Percentiles rank a stretch among this genome's conserved stretches.
These are phyloP conservation scores for Babesia sp. DNA, from an alignment of 169 alveolate genomes.

Conservation along the genomic window DNA sequence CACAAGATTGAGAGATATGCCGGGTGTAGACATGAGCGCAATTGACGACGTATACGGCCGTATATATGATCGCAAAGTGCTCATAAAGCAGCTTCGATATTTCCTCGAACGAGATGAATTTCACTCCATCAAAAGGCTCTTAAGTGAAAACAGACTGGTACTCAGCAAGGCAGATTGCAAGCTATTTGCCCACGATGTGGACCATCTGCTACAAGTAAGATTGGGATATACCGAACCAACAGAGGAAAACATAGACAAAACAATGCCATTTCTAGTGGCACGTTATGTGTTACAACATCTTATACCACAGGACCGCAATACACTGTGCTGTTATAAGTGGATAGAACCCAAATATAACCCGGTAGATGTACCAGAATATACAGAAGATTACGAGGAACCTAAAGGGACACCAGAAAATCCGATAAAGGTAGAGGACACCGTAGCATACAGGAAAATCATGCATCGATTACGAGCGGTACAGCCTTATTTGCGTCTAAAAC, in stretches of 20 bases:
- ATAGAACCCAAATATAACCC: constrained; percentile 60
- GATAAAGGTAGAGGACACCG: constrained; percentile 48
- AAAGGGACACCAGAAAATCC: constrained; percentile 60
- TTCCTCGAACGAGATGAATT: constrained; percentile 76
- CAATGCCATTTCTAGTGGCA: constrained; percentile 64
- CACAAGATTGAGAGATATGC: constrained; percentile 70
- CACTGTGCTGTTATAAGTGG: constrained; percentile 33
- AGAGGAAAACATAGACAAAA: constrained; percentile 64
- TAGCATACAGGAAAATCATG: constrained; percentile 56
- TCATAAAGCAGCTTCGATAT: constrained; percentile 75
- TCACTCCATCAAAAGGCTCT: constrained; percentile 65
- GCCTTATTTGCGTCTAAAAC: constrained; percentile 27
- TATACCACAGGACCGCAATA: constrained; percentile 55
- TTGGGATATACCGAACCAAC: constrained; percentile 70
- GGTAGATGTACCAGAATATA: constrained; percentile 44
- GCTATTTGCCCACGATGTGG: constrained; percentile 63
- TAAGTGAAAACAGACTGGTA: constrained; percentile 72
- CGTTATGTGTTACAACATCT: constrained; percentile 74
- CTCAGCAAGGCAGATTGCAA: constrained; percentile 68
- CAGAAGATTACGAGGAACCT: constrained; percentile 61
- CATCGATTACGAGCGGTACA: constrained; percentile 8
- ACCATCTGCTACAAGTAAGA: constrained; percentile 65
- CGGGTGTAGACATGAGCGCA: constrained; percentile 66
- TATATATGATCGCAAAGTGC: constrained; percentile 70
- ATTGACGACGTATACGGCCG: constrained; percentile 75